phyloP scores from a whole-genome alignment of 1,284 basidiomycete genomes.

The Rhodofomes roseus region DNA sequence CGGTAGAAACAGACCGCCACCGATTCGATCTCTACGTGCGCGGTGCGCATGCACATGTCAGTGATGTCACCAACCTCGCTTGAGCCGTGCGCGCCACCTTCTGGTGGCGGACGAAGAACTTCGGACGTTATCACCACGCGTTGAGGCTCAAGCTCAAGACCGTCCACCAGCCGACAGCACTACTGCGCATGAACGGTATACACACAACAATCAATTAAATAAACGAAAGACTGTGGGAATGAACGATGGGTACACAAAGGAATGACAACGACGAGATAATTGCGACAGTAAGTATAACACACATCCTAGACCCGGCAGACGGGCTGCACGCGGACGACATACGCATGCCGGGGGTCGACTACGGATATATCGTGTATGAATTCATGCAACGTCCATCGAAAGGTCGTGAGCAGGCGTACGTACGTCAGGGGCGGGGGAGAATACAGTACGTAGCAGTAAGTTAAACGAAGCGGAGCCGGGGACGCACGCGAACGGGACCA shows the following conservation, averaged over 20 bases:
- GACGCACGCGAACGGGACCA: not conserved
- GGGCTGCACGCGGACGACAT: not conserved
- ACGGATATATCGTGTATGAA: not conserved
- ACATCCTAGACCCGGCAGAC: not conserved
- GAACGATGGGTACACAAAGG: not conserved
- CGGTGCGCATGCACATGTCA: too few relatives aligned
- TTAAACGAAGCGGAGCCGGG: not conserved
- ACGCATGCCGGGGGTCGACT: not conserved
- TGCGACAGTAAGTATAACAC: not conserved
- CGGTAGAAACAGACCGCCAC: too few relatives aligned
- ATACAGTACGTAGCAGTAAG: not conserved
- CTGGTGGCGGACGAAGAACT: not conserved
- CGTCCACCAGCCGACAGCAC: not conserved
- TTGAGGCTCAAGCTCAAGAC: not conserved
- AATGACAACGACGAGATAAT: too few relatives aligned
- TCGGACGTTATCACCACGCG: not conserved
- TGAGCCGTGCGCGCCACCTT: too few relatives aligned
- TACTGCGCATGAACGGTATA: not conserved
- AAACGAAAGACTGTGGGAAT: not conserved
- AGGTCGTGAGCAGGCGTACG: not conserved
- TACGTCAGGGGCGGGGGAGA: not conserved
- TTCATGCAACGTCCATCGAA: not conserved
- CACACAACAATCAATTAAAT: constrained; percentile 1
- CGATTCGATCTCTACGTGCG: too few relatives aligned
- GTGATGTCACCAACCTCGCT: too few relatives aligned